Percentiles rank a stretch among this genome's conserved stretches.
phyloP scores from a whole-genome alignment of 2,329 filamentous ascomycete species.

The Pyrenochaeta sp. region DNA sequence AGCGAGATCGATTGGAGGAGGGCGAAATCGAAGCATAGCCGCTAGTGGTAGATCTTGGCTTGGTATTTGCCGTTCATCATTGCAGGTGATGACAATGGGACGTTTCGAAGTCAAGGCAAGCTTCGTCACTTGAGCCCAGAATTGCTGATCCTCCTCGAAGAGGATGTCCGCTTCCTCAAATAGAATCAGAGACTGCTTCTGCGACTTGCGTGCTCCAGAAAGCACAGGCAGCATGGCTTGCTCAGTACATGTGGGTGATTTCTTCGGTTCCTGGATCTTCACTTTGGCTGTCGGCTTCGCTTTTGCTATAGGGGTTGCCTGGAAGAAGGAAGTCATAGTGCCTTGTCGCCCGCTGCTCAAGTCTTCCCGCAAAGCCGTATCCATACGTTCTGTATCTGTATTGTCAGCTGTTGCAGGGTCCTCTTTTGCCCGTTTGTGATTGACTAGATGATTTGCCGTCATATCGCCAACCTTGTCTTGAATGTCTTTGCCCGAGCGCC shows the following conservation, averaged over 20 bases:
- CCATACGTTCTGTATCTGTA: slow-evolving; percentile 48
- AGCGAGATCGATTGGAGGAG: slow-evolving; percentile 72
- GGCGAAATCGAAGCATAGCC: slow-evolving; percentile 79
- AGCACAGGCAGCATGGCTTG: slow-evolving; percentile 34
- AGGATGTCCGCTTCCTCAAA: slow-evolving; percentile 93
- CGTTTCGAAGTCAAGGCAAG: slow-evolving; percentile 86
- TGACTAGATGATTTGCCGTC: slow-evolving; percentile 93
- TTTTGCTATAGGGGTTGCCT: slow-evolving; percentile 46
- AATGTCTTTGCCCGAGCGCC: slow-evolving; percentile 88
- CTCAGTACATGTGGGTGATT: slow-evolving; percentile 19
- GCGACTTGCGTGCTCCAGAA: slow-evolving; percentile 53
- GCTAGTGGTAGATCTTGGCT: slow-evolving; percentile 78
- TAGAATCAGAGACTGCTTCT: slow-evolving; percentile 94
- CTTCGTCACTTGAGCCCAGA: slow-evolving; percentile 83
- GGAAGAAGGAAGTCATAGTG: slow-evolving; percentile 84
- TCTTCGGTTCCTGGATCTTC: slow-evolving; percentile 21
- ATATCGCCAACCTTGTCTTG: slow-evolving; percentile 94
- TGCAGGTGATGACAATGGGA: slow-evolving; percentile 95
- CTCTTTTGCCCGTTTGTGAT: slow-evolving; percentile 51
- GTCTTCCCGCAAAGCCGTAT: slow-evolving; percentile 63
- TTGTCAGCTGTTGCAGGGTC: slow-evolving; percentile 24
- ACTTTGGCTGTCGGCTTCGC: slow-evolving; percentile 28
- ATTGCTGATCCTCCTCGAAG: slow-evolving; percentile 95
- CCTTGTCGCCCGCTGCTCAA: slow-evolving; percentile 75
- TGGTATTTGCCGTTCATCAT: slow-evolving; percentile 84